Conservation (phyloP, 306 rosid genomes). For the Sindora glabra region DNA sequence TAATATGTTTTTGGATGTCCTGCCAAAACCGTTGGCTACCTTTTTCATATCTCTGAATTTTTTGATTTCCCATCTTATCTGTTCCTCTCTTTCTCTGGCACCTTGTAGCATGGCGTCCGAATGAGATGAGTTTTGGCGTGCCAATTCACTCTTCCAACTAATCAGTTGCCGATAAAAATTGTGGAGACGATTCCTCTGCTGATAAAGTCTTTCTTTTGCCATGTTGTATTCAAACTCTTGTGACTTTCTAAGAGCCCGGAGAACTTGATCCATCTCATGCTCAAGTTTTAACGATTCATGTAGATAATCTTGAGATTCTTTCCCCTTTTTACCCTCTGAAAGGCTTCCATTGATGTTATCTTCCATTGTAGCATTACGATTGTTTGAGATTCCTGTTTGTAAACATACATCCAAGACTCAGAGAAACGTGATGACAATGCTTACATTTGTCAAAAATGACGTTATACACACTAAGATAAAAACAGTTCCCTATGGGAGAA, state of each 20-base stretch:
- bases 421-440: not conserved
- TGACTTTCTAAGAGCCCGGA: constrained; percentile 46
- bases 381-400: constrained; percentile 27
- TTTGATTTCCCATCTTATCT: constrained; percentile 36
- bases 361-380: constrained; percentile 24
- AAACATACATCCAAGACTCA: constrained; percentile 11
- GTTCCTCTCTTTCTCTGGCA: constrained; percentile 50
- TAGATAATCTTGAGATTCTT: constrained; percentile 21
- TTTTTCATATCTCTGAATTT: constrained; percentile 52
- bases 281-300: constrained; percentile 33
- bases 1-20: constrained; percentile 28
- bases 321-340: constrained; percentile 9
- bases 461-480: too few species aligned
- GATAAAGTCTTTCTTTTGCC: constrained; percentile 51
- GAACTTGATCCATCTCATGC: constrained; percentile 43
- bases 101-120: constrained; percentile 20
- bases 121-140: constrained; percentile 23
- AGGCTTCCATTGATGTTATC: constrained; percentile 6
- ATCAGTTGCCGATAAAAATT: constrained; percentile 54
- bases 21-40: constrained; percentile 60
- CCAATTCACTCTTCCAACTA: constrained; percentile 39
- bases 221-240: constrained; percentile 55
- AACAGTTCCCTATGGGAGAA: not conserved
- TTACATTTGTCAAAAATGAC: not conserved
- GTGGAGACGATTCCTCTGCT: constrained; percentile 44